Evolutionary conservation across 257 asterid species (phyloP), one percentile per base, ranked within the genome.

Genomic region (Anisodus acutangulus): DNA sequence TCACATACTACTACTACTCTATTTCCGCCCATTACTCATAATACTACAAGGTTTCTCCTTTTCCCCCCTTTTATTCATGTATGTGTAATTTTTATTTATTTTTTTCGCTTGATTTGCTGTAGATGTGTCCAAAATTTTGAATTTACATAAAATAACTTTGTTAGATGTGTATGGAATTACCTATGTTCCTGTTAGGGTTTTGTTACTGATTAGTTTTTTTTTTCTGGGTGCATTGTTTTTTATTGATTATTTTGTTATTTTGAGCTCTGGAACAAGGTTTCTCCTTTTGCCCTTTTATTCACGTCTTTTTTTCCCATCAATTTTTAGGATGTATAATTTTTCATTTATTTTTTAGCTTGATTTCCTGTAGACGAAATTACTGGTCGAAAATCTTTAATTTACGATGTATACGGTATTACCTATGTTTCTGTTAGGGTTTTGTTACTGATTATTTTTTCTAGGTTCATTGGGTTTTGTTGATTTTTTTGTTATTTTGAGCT

Each of bases 21-120:
- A 51, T 53, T 78, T 53, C 82, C 53, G 82, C 82, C 62, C 59
- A 53, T 78, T 78, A 51, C 82, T 78, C 63, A 78, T 78, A 17
- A 55, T 41, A 41, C 11, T 51, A 26, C 82, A 78, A 78, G 82
- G 82, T 78, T 78, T 51, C 4, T 31, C 64, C 59, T 53, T 58
- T 58, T 7, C 22, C 3, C 4, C 78, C 78, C 78, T 8, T 8
- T n/a, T 49, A 49, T 49, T 49, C 54, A 49, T 49, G 11, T 3
- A 3, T n/a, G 2, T 49, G 2, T 49, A 6, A 9, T 49, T 7
- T 7, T 49, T 49, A 4, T 49, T 49, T 7, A 49, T 49, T 9
- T 41, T 41, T 41, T 39, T 39, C 43, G 3, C 4, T 41, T 41
- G 26, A 22, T 22, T 22, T 22, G 26, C 26, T 22, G 0, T 41